phyloP scores from a whole-genome alignment of 2,329 filamentous ascomycete genomes.

The Pseudogymnoascus sp. region DNA sequence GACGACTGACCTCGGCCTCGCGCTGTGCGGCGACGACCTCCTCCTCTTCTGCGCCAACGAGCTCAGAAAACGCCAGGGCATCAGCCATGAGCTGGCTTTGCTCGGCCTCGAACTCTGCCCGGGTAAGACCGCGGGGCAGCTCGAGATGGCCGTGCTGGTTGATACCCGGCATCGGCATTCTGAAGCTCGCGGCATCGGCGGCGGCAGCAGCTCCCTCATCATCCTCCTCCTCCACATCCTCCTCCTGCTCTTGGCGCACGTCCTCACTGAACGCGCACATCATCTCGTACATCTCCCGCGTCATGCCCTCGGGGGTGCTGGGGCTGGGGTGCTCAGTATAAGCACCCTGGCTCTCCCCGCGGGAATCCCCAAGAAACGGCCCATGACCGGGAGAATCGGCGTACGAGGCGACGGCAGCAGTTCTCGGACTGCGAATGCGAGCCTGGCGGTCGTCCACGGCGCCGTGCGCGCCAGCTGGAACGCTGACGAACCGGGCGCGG shows the following conservation, averaged over 20 bases:
- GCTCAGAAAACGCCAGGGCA: not conserved
- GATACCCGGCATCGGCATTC: not conserved
- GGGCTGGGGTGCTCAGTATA: not conserved
- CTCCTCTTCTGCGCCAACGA: not conserved
- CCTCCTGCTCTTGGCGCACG: slow-evolving; percentile 1
- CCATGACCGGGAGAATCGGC: not conserved
- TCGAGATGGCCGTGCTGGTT: not conserved
- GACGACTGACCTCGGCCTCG: not conserved
- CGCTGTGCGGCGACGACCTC: not conserved
- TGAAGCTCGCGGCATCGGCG: not conserved
- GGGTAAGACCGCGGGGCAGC: not conserved
- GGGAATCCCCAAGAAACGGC: not conserved
- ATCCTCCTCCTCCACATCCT: not conserved
- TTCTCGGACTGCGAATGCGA: not conserved
- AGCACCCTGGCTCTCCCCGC: not conserved
- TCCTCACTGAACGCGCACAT: slow-evolving; percentile 1
- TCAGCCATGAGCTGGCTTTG: not conserved
- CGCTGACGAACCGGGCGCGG: not conserved
- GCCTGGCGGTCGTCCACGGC: not conserved
- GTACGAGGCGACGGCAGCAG: not conserved
- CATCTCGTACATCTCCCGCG: slow-evolving; percentile 6
- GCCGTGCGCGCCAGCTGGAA: not conserved
- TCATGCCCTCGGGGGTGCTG: not conserved
- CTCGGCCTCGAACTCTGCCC: not conserved
- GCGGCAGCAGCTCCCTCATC: not conserved